These are phyloP conservation scores for Cercophora newfieldiana DNA, from an alignment of 495 filamentous ascomycete species.

Conservation along the genomic window DNA sequence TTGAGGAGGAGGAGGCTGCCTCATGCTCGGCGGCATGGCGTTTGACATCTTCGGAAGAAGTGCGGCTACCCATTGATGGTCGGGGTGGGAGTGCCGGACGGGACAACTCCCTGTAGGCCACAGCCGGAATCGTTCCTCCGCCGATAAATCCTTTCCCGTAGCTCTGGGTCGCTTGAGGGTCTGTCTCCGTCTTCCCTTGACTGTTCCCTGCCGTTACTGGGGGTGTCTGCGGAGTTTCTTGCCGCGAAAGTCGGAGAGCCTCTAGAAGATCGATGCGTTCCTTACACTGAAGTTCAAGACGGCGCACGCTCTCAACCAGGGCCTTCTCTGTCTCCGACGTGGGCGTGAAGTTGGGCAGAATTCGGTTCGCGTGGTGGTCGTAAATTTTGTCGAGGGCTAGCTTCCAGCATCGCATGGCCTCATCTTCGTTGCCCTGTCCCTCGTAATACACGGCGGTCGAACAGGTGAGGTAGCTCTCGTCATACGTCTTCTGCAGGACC, in stretches of 20 bases:
- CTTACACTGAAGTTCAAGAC: slow-evolving; percentile 89
- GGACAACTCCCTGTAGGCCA: slow-evolving; percentile 74
- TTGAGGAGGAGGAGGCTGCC: slow-evolving; percentile 37
- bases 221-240: slow-evolving; percentile 51
- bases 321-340: slow-evolving; percentile 83
- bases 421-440: slow-evolving; percentile 88
- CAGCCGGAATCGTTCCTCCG: slow-evolving; percentile 75
- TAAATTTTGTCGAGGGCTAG: slow-evolving; percentile 88
- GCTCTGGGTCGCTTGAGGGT: slow-evolving; percentile 34
- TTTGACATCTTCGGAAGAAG: slow-evolving; percentile 51
- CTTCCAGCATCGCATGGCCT: slow-evolving; percentile 91
- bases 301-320: slow-evolving; percentile 74
- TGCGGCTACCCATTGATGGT: slow-evolving; percentile 51
- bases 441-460: slow-evolving; percentile 96
- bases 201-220: slow-evolving; percentile 11
- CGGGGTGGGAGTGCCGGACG: slow-evolving; percentile 66
- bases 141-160: slow-evolving; percentile 65
- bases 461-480: slow-evolving; percentile 90
- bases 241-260: slow-evolving; percentile 73
- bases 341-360: slow-evolving; percentile 67
- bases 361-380: slow-evolving; percentile 76
- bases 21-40: slow-evolving; percentile 23
- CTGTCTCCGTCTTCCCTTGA: slow-evolving; percentile 12
- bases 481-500: slow-evolving; percentile 93
- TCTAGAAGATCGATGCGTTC: slow-evolving; percentile 88